Evolutionary conservation across 805 yeast species (phyloP).

Genomic region (Tetrapisispora fleetii): DNA sequence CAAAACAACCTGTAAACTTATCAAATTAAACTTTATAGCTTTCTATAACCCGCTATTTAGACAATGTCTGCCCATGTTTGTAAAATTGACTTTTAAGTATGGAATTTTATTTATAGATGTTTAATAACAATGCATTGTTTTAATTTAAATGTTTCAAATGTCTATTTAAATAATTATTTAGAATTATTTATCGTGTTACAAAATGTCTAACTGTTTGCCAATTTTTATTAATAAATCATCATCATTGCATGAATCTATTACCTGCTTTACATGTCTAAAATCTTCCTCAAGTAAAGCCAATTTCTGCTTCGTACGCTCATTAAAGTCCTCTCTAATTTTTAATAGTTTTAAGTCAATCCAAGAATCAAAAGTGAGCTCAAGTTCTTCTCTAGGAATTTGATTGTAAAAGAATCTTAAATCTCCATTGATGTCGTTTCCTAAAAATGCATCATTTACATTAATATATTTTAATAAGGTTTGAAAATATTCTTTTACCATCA

Average conservation of each 20-base stretch:
- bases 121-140: conserved; percentile 1
- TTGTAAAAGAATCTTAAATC: conserved; percentile 52
- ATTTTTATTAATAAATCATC: conserved; percentile 4
- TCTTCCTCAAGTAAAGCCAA: conserved; percentile 31
- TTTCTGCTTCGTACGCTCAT: conserved; percentile 42
- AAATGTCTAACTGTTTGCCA: background rate
- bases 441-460: conserved; percentile 17
- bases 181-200: background rate
- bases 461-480: conserved; percentile 21
- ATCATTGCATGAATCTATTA: conserved; percentile 9
- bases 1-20: background rate
- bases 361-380: conserved; percentile 57
- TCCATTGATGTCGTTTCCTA: conserved; percentile 53
- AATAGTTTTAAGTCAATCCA: conserved; percentile 51
- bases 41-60: too few species aligned
- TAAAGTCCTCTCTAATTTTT: conserved; percentile 39
- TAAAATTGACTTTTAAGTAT: background rate
- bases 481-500: conserved; percentile 16
- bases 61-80: background rate
- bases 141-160: background rate
- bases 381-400: conserved; percentile 60
- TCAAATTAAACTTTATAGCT: background rate
- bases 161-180: background rate
- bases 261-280: conserved; percentile 9
- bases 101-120: background rate